Base-by-base conservation (phyloP, 768 basidiomycete species). In the Fomitopsis pulvina region DNA sequence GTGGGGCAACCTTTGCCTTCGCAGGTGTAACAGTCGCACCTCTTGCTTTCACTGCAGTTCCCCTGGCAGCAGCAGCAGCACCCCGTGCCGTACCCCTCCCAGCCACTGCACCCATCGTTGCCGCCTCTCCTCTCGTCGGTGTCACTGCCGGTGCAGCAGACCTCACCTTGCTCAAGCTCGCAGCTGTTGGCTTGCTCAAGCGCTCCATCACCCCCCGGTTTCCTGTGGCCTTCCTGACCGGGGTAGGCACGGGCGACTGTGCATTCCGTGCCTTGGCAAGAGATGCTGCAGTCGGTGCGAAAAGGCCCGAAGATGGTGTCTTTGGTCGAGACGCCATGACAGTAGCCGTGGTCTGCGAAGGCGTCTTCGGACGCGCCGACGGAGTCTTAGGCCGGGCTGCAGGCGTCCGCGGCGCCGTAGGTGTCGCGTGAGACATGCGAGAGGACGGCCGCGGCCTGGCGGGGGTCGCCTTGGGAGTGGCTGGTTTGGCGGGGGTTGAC, bases 281-380 rank as follows among this genome's bases (percentile, higher is more conserved):
- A 8, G 87, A 88, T 2, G 88, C 85, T 0, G 87, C 89, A 1
- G 89, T 92, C 0, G 89, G 89, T 6, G 89, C 87, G 59, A 84
- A 89, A 20, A 90, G 64, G 11, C 85, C 82, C 1, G 79, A 71
- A 2, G 60, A 29, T 4, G 57, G 29, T 78, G 75, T 47, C 77
- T 50, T 38, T 52, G 5, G 20, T 47, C 48, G 37, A n/a, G n/a
- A n/a, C 28, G 21, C 28, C 8, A 30, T 14, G 29, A 14, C 7
- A 14, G 7, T 30, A 8, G 7, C 29, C 8, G 29, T 30, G 12
- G 51, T 14, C 10, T 48, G 48, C 8, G 69, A 57, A 12, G 54
- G 53, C 0, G 57, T 48, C 41, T 50, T 50, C 22, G 44, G 20
- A 20, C 43, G 43, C 22, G 44, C 34, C 18, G 64, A 63, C 4